phyloP scores from a whole-genome alignment of 306 rosid species.

The Quercus alba region DNA sequence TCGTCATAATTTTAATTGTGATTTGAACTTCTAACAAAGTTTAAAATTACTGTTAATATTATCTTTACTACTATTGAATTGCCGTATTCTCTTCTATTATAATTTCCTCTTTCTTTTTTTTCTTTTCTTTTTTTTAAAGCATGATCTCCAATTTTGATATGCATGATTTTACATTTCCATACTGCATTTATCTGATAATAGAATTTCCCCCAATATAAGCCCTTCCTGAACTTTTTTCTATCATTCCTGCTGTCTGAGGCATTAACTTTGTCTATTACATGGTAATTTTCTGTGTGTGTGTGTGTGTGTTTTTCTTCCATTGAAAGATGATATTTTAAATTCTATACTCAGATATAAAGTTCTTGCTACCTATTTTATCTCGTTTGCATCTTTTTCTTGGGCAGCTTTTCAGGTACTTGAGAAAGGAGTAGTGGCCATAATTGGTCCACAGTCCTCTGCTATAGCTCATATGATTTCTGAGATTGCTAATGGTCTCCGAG shows the following conservation, averaged over 20 bases:
- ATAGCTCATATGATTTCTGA: slow-evolving; percentile 71
- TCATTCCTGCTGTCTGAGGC: neutral
- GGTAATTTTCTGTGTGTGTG: too few relatives aligned
- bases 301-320: neutral
- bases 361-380: slow-evolving; percentile 20
- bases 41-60: neutral
- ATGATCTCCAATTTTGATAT: neutral
- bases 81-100: slow-evolving; percentile 1
- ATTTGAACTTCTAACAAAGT: neutral
- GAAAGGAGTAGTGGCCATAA: slow-evolving; percentile 58
- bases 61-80: neutral
- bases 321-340: neutral
- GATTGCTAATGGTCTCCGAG: slow-evolving; percentile 78
- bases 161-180: neutral
- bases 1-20: neutral
- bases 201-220: neutral
- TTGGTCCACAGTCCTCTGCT: slow-evolving; percentile 91
- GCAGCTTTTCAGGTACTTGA: slow-evolving; percentile 86
- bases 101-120: neutral
- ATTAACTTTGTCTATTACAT: too few relatives aligned
- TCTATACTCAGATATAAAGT: slow-evolving; percentile 20
- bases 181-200: neutral
- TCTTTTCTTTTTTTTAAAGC: neutral
- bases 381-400: slow-evolving; percentile 18
- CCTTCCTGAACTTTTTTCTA: neutral